phyloP scores from a whole-genome alignment of 805 yeast genomes.

The Spathaspora girioi region DNA sequence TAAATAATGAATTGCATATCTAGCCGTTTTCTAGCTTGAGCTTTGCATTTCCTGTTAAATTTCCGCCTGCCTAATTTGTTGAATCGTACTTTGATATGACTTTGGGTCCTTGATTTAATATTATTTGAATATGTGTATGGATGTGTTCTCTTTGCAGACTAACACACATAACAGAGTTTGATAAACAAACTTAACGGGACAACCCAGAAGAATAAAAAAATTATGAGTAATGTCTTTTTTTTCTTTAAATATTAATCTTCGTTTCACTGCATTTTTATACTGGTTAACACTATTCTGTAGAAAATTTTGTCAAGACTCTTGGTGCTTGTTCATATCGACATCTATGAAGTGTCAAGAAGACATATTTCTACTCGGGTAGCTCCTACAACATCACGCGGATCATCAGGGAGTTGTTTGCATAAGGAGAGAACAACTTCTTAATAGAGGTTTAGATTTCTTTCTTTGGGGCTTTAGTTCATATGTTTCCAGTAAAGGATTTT shows the following conservation, averaged over 20 bases:
- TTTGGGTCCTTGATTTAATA: not conserved
- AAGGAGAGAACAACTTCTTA: no score
- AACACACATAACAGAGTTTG: not conserved
- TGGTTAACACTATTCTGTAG: not conserved
- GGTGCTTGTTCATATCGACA: no score
- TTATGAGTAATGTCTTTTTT: not conserved
- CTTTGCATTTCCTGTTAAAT: not conserved
- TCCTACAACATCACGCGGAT: no score
- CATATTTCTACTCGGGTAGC: no score
- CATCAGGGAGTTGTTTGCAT: no score
- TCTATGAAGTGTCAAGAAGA: no score
- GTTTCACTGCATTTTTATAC: not conserved
- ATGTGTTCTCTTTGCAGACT: not conserved
- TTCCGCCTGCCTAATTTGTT: not conserved
- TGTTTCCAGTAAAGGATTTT: no score
- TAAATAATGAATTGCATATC: not conserved
- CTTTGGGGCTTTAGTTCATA: no score
- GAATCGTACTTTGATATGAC: not conserved
- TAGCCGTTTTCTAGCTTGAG: not conserved
- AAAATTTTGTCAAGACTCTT: no score
- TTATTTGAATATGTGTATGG: not conserved
- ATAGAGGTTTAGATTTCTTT: no score
- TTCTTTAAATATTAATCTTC: not conserved
- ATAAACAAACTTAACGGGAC: not conserved
- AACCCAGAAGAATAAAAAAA: not conserved